Evolutionary conservation across 805 yeast species (phyloP).

Genomic region (Suhomyces vadensis): DNA sequence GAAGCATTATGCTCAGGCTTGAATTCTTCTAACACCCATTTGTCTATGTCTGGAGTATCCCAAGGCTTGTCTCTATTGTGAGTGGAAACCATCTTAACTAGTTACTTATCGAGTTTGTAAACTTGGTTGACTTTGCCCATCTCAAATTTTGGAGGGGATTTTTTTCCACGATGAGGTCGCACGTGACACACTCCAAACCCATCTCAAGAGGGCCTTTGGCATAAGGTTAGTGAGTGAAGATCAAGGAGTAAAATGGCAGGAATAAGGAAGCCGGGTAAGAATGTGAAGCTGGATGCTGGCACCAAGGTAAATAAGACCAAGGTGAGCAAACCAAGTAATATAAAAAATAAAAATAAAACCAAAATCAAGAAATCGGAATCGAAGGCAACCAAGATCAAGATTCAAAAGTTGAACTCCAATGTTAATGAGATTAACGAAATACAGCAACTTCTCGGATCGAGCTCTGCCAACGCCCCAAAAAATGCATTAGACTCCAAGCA

Average conservation of each 20-base stretch:
- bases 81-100: constrained; percentile 73
- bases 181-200: not conserved
- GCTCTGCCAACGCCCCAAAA: constrained; percentile 12
- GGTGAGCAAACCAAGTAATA: not conserved
- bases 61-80: constrained; percentile 96
- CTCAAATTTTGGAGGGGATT: not conserved
- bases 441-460: constrained; percentile 16
- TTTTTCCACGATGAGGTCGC: constrained; percentile 1
- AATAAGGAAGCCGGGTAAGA: constrained; percentile 1
- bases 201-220: not conserved
- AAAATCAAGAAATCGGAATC: constrained; percentile 11
- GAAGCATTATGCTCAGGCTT: constrained; percentile 84
- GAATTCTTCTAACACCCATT: constrained; percentile 89
- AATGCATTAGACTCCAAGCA: constrained; percentile 37
- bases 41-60: constrained; percentile 94
- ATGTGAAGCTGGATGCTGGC: not conserved
- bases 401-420: constrained; percentile 37
- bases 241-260: not conserved
- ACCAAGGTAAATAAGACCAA: not conserved
- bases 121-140: not conserved
- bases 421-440: constrained; percentile 23
- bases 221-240: not conserved
- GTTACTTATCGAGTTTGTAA: not conserved
- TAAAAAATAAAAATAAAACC: constrained; percentile 1
- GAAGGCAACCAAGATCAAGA: constrained; percentile 11